These are phyloP conservation scores for Pestalotiopsis sp. DNA, from an alignment of 2,329 filamentous ascomycete species.

Conservation along the genomic window DNA sequence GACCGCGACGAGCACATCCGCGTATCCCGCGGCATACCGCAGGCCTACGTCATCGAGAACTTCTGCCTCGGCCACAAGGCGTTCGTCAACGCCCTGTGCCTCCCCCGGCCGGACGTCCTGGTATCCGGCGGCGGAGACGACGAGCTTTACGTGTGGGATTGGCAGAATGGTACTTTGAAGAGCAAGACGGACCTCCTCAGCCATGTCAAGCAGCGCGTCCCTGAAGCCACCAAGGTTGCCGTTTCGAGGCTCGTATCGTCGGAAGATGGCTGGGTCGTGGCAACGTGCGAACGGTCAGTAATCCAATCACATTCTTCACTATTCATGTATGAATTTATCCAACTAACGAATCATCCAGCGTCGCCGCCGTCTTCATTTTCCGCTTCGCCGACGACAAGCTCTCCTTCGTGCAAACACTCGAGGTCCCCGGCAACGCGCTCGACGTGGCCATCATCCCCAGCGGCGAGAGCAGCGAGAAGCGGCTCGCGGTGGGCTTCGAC, in stretches of 20 bases:
- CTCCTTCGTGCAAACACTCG: conserved; percentile 50
- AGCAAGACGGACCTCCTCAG: conserved; percentile 55
- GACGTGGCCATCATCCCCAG: conserved; percentile 43
- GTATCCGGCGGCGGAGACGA: conserved; percentile 88
- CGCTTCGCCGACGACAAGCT: conserved; percentile 52
- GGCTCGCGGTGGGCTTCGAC: conserved; percentile 14
- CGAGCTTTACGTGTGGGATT: conserved; percentile 81
- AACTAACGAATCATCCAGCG: conserved; percentile 32
- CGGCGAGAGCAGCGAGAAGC: conserved; percentile 11
- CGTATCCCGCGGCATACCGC: conserved; percentile 77
- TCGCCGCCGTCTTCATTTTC: conserved; percentile 69
- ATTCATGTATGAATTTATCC: conserved; percentile 20
- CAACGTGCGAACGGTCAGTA: conserved; percentile 48
- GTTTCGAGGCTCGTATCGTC: conserved; percentile 46
- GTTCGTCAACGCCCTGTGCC: conserved; percentile 78
- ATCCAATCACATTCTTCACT: conserved; percentile 14
- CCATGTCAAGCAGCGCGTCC: conserved; percentile 39
- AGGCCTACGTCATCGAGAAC: conserved; percentile 84
- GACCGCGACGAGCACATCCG: conserved; percentile 78
- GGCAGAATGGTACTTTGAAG: conserved; percentile 60
- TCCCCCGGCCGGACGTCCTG: conserved; percentile 66
- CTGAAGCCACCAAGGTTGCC: conserved; percentile 44
- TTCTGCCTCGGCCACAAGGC: conserved; percentile 89
- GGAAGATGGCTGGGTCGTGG: conserved; percentile 35
- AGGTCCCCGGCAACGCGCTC: conserved; percentile 67